These are phyloP conservation scores for Petunia axillaris DNA, from an alignment of 257 asterid species.

Conservation along the genomic window DNA sequence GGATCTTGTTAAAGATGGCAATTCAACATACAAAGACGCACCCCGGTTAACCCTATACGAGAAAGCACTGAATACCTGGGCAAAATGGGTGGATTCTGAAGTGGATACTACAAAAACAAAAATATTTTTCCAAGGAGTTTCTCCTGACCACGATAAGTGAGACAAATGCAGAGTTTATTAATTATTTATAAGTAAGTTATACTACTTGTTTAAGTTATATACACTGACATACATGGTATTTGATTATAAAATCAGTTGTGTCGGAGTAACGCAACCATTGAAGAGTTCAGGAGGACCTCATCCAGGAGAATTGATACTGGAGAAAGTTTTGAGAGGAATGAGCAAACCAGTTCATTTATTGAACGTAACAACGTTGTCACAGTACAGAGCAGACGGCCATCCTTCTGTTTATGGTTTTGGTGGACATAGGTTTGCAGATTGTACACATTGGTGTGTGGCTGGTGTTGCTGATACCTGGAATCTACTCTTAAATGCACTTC, in stretches of 20 bases:
- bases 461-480: constrained; percentile 63
- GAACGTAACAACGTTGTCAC: constrained; percentile 42
- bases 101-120: constrained; percentile 23
- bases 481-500: constrained; percentile 37
- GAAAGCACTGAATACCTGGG: constrained; percentile 40
- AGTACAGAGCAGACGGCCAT: constrained; percentile 50
- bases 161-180: neutral
- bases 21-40: constrained; percentile 27
- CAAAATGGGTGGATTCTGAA: constrained; percentile 38
- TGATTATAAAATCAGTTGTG: neutral
- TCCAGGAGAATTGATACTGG: constrained; percentile 37
- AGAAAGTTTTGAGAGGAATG: constrained; percentile 27
- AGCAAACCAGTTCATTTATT: constrained; percentile 36
- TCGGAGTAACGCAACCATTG: neutral
- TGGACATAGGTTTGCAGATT: constrained; percentile 37
- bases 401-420: constrained; percentile 48
- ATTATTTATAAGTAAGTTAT: too few species aligned
- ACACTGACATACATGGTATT: neutral
- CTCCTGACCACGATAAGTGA: constrained; percentile 38
- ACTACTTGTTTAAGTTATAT: neutral
- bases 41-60: constrained; percentile 29
- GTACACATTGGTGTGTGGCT: constrained; percentile 57
- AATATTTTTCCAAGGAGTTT: constrained; percentile 42
- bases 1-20: constrained; percentile 31
- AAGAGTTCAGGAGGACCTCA: neutral